Evolutionary conservation across 2,329 filamentous ascomycete genomes (phyloP), one percentile per base, ranked within the genome.

Genomic region (Purpureocillium lavendulum): DNA sequence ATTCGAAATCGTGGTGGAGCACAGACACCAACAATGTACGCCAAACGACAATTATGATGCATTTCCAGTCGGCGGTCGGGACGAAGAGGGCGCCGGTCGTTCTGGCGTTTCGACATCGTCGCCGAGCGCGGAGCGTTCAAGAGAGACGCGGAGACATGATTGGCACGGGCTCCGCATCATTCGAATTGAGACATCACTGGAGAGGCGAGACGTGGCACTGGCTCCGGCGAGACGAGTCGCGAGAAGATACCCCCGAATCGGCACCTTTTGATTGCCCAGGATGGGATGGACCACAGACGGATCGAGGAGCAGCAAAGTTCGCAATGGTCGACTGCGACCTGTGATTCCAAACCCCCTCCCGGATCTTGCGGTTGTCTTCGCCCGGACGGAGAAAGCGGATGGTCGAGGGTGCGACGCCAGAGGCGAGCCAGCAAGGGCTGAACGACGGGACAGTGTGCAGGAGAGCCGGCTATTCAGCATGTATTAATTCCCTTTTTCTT

Each of bases 401-500:
- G 50, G 50, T 47, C 44, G 45, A 48, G 56, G 52, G 51, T 49
- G 50, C 11, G 29, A 30, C 11, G 7, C 11, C 7, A 14, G 11
- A 13, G 29, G 29, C 6, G 29, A 30, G 26, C 8, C 12, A 12
- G 5, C n/a, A 30, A 13, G 6, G 21, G 21, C 21, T 26, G 21
- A 26, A 26, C 41, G 46, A n/a, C n/a, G 13, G 29, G 18, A n/a
- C 31, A 48, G 53, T 48, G 46, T 39, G 40, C 40, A 42, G 43
- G 48, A 43, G 41, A 45, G 45, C 49, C 48, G 49, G 53, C 58
- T 61, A 55, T 62, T 65, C 55, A 62, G 60, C 60, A 67, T 70
- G 66, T 70, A 70, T 66, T 70, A 69, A 61, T 62, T 59, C 60
- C 63, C 54, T 57, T 58, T n/a, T 58, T 58, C 58, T 58, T 58